Base-by-base conservation (phyloP, 2,329 filamentous ascomycete species). In the Hymenoscyphus salicellus region DNA sequence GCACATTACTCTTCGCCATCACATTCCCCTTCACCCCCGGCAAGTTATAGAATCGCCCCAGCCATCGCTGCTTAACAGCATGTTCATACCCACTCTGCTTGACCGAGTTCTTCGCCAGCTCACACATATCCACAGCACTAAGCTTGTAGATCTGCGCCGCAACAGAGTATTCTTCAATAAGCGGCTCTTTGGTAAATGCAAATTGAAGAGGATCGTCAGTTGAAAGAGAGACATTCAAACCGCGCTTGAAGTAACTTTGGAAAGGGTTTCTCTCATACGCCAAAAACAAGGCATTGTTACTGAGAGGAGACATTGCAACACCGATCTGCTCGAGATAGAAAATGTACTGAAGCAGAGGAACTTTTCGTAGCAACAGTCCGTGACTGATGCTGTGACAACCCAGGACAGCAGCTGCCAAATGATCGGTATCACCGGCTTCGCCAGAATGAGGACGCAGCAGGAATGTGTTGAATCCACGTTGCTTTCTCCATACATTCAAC, bases 141-240 rank as follows among this genome's bases (percentile, higher is more conserved):
- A 99, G 86, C 79, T 98, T 98, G 81, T 98, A 99, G 65, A 99
- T 99, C 78, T 99, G 95, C 4, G 95, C 95, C 3, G 95, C 95
- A 8, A 99, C 95, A 0, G 94, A 93, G 74, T 99, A 99, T 75
- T 99, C 95, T 77, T 99, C 95, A 70, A 99, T 99, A 64, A 99
- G 79, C 0, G 95, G 95, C 77, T 99, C 95, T 74, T 98, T 99
- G 5, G 95, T 99, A 75, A 97, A 99, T 1, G 95, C 95, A 76
- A 99, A 99, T 75, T 99, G 95, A 57, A 99, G 83, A 26, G 95
- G 95, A 75, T 99, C 95, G 74, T 99, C 95, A 0, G 95, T 98
- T 1, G 94, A 98, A 5, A 99, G 81, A 1, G 94, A 98, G 6
- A 99, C 93, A 75, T 99, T 99, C 60, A 99, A 80, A 0, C 95